Evolutionary conservation across 306 rosid genomes (phyloP).

Genomic region (Oxytropis ochrocephala): DNA sequence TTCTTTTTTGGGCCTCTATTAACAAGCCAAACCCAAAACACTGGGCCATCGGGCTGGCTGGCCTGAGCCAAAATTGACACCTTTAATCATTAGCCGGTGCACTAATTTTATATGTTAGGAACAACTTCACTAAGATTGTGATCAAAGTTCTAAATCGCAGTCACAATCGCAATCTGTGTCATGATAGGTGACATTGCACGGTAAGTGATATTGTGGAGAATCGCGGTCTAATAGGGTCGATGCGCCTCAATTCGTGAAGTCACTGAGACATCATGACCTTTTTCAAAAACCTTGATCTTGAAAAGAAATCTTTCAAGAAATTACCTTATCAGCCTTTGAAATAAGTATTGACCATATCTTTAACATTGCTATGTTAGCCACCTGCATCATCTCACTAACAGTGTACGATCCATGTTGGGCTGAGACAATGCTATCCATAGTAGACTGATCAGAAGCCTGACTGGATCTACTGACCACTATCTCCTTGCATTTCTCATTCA

Average conservation of each 20-base stretch:
- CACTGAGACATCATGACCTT: too few species aligned
- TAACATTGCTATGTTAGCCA: constrained; percentile 57
- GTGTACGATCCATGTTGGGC: constrained; percentile 74
- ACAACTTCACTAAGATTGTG: too few species aligned
- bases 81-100: neutral
- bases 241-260: too few species aligned
- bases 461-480: constrained; percentile 42
- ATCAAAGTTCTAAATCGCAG: too few species aligned
- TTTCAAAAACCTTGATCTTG: neutral
- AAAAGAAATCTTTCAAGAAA: neutral
- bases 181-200: too few species aligned
- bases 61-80: too few species aligned
- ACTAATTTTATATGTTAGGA: neutral
- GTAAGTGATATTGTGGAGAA: too few species aligned
- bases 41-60: too few species aligned
- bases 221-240: too few species aligned
- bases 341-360: constrained; percentile 72
- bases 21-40: too few species aligned
- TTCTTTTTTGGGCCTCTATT: too few species aligned
- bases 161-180: too few species aligned
- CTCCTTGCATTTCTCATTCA: constrained; percentile 50
- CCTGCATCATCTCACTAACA: constrained; percentile 53
- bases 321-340: constrained; percentile 81
- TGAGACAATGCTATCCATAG: constrained; percentile 73
- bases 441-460: constrained; percentile 46